Evolutionary conservation across 768 basidiomycete genomes (phyloP), one percentile per base, ranked within the genome.

Genomic region (Pulveroboletus sp.): DNA sequence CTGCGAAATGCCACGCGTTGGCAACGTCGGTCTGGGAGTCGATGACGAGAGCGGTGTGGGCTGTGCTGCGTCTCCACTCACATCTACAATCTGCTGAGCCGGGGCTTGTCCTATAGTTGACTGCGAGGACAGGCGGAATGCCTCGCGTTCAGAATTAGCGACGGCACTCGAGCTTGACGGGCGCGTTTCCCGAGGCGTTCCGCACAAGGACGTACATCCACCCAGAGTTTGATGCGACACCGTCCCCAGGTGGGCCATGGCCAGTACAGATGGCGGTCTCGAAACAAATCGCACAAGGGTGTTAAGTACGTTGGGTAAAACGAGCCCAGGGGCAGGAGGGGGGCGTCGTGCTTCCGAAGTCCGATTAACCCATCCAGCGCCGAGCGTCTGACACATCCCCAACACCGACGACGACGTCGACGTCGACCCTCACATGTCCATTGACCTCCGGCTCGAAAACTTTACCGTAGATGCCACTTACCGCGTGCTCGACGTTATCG

Each of bases 401-500:
- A 46, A 39, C 58, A 36, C 24, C 31, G 43, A 40, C 48, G 36
- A 50, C 59, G 30, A 46, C 47, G 39, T 31, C 48, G 46, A 50
- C 52, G 46, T 33, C 47, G 46, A 41, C 43, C 30, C 37, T 18
- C 17, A 39, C 31, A 65, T 66, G 64, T 50, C 55, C 35, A 35
- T 39, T n/a, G 69, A 67, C 43, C 45, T 53, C 48, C 57, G 70
- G 54, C 66, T 77, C 53, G 61, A 71, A 36, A 72, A 68, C 49
- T 84, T 83, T 50, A 69, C 73, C 49, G 76, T 78, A 46, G 78
- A 74, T 38, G 69, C 73, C 45, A 67, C 71, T 61, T 94, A 93
- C 67, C 77, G 82, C 63, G 80, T 89, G 1, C 70, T 88, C 42
- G 88, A 91, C 68, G 82, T 90, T 53, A 89, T 93, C 46, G 93